phyloP scores from a whole-genome alignment of 179 eudicot genomes.

The Vitellaria paradoxa region DNA sequence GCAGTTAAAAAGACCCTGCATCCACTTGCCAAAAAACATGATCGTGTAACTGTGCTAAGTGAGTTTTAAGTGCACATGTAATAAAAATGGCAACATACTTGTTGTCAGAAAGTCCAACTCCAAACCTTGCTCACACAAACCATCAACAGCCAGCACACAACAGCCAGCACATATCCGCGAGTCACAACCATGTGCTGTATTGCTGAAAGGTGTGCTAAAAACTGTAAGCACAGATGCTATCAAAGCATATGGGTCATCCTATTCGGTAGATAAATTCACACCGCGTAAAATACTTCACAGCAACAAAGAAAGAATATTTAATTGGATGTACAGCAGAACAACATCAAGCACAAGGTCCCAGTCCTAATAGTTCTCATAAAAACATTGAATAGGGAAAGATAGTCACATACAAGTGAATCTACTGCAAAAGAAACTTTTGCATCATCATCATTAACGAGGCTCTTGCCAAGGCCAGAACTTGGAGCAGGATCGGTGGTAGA shows the following conservation, averaged over 20 bases:
- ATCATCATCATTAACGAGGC: conserved; percentile 64
- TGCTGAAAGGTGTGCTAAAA: conserved; percentile 34
- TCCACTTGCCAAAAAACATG: neutral
- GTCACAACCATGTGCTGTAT: neutral
- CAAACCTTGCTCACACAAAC: neutral
- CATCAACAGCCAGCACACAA: too few species aligned
- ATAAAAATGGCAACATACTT: too few species aligned
- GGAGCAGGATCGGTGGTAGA: conserved; percentile 47
- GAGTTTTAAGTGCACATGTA: too few species aligned
- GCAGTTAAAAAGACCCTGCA: neutral
- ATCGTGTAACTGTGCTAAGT: neutral
- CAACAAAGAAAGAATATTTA: too few species aligned
- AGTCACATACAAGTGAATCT: conserved; percentile 62
- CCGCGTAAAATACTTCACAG: too few species aligned
- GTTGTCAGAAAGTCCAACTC: neutral
- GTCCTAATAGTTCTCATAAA: neutral
- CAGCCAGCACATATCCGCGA: neutral
- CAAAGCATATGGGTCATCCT: neutral
- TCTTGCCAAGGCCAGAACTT: conserved; percentile 60
- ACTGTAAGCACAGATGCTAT: neutral
- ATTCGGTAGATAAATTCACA: too few species aligned
- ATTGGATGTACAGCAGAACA: neutral
- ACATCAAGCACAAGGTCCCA: neutral
- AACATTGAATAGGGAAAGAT: neutral
- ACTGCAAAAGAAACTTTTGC: conserved; percentile 57